These are phyloP conservation scores for Umbelopsis sp. DNA, from an alignment of 192 early-diverging fungal genomes.

Conservation along the genomic window DNA sequence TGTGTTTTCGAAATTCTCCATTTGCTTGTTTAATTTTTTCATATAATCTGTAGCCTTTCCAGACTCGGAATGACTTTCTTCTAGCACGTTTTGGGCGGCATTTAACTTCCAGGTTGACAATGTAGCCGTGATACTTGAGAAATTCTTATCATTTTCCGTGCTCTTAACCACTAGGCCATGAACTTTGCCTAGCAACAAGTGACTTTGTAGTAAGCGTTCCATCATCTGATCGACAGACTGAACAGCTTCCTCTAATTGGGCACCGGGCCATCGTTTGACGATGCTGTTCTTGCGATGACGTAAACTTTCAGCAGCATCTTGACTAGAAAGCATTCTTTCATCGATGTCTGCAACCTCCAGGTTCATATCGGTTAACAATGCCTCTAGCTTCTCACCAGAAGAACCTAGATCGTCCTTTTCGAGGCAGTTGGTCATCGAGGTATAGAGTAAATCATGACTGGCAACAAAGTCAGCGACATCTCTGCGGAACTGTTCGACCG, in stretches of 20 bases:
- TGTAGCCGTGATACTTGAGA: too few species aligned
- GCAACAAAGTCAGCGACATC: slow-evolving; percentile 1
- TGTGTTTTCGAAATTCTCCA: too few species aligned
- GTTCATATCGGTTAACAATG: neutral
- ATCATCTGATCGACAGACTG: neutral
- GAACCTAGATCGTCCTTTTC: neutral
- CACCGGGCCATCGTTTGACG: neutral
- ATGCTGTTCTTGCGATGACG: slow-evolving; percentile 7
- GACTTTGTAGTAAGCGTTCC: neutral
- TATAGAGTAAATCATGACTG: neutral
- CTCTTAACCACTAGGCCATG: neutral
- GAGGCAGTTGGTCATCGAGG: neutral
- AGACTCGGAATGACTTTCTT: too few species aligned
- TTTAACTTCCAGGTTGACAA: too few species aligned
- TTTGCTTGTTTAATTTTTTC: too few species aligned
- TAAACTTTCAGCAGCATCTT: slow-evolving; percentile 4
- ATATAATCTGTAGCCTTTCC: too few species aligned
- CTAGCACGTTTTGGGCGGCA: too few species aligned
- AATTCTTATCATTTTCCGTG: neutral
- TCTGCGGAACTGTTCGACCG: neutral
- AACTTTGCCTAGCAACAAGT: neutral
- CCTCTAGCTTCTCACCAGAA: neutral
- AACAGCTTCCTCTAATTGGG: neutral
- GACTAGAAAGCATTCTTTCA: neutral
- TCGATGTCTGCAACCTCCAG: neutral